Evolutionary conservation across 441 rosid genomes (phyloP), one percentile per base, ranked within the genome.

Genomic region (Erodium texanum): DNA sequence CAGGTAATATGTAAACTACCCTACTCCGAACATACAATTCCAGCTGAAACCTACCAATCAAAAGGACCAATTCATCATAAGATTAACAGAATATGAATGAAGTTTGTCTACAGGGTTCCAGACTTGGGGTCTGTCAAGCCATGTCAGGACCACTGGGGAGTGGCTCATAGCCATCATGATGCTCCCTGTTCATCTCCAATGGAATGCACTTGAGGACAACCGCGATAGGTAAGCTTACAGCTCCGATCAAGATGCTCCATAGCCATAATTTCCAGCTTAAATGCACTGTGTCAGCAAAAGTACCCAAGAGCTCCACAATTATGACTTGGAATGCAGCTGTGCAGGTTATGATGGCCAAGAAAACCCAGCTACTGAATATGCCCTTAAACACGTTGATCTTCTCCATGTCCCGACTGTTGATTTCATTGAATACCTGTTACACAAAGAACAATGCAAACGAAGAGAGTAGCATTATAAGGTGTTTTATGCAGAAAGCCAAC

Each of bases 191-290:
- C 0, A 24, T 61, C 58, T 67, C 78, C 10, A 80, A 79, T 16
- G 90, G 89, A 45, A 88, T 80, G 79, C 84, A 88, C 78, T 86
- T 88, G 64, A 88, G 76, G 54, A 86, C 50, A 19, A 76, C 82
- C 15, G 85, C 82, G 24, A 84, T 72, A 1, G 78, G 64, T 71
- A 88, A 79, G 81, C 89, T 82, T 64, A 69, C 77, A 20, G 88
- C 86, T 71, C 91, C 86, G 45, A 81, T 68, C 59, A 67, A 52
- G 66, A 81, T 24, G 74, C 86, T 79, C 23, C 54, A 56, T 62
- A 75, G 43, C 86, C 84, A 83, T 6, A 77, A 69, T 19, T 73
- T 70, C 81, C 79, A 70, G 76, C 74, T 73, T 48, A 83, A 70
- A 1, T 82, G 82, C 66, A 79, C 78, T 0, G 86, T 83, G 52